Percentiles rank a stretch among this genome's conserved stretches.
Conservation (phyloP, 2,329 filamentous ascomycete species). For the Neofusicoccum cordaticola region DNA sequence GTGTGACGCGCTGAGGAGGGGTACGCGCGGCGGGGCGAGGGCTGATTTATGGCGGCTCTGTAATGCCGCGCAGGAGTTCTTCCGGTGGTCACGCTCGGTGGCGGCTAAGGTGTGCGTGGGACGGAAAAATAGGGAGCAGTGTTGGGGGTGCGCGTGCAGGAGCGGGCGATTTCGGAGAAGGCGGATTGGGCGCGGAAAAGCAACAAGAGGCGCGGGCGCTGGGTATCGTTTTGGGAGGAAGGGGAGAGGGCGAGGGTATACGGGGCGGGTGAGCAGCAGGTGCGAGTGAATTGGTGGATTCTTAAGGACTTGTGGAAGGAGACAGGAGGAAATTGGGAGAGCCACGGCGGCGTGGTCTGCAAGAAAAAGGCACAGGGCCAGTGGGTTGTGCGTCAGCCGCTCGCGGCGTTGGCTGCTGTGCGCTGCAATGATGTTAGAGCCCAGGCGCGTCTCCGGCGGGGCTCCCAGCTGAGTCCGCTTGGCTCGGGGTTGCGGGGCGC, state of each 20-base stretch:
- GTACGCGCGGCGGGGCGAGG: neutral
- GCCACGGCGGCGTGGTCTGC: neutral
- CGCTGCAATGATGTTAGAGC: constrained; percentile 12
- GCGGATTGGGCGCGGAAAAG: neutral
- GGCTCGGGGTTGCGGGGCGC: constrained; percentile 11
- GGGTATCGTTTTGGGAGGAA: neutral
- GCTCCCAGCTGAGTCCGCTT: constrained; percentile 8
- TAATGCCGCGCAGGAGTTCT: neutral
- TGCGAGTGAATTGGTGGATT: neutral
- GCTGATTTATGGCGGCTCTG: neutral
- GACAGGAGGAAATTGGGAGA: constrained; percentile 14
- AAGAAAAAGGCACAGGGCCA: constrained; percentile 12
- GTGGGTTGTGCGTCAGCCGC: constrained; percentile 12
- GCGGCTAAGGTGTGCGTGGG: constrained; percentile 2
- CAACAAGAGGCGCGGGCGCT: neutral
- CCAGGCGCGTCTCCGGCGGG: constrained; percentile 11
- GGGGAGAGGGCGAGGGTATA: neutral
- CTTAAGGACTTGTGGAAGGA: neutral
- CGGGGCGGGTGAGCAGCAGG: neutral
- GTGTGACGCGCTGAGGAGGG: neutral
- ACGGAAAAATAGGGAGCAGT: constrained; percentile 11
- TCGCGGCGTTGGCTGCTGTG: neutral
- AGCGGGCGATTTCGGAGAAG: constrained; percentile 3
- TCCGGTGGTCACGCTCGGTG: neutral
- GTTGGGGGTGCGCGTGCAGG: constrained; percentile 8